Conservation (phyloP, 257 asterid genomes). For the Jacaranda mimosifolia region DNA sequence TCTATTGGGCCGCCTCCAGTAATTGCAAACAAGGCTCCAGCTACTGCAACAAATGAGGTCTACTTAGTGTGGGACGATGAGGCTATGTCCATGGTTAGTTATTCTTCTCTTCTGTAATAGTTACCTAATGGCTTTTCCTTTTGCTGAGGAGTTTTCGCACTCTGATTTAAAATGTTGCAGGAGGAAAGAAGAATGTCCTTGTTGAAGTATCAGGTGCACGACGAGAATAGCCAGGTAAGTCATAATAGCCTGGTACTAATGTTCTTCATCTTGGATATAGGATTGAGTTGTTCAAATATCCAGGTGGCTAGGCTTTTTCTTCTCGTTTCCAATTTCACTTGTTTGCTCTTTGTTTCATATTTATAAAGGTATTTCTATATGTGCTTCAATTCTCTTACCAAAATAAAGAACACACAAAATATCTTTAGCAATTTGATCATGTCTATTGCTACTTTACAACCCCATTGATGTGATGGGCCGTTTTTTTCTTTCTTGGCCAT, state of each 20-base stretch:
- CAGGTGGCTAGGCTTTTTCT: slow-evolving; percentile 62
- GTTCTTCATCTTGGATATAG: slow-evolving; percentile 47
- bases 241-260: slow-evolving; percentile 46
- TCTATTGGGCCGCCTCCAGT: slow-evolving; percentile 98
- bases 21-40: slow-evolving; percentile 94
- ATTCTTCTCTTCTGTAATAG: slow-evolving; percentile 23
- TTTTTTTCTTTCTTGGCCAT: slow-evolving; percentile 59
- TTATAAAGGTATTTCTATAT: slow-evolving; percentile 37
- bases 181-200: slow-evolving; percentile 99
- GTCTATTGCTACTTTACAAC: slow-evolving; percentile 45
- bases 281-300: slow-evolving; percentile 58
- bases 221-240: slow-evolving; percentile 99
- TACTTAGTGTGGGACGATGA: slow-evolving; percentile 99
- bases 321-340: slow-evolving; percentile 54
- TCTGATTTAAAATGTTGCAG: slow-evolving; percentile 47
- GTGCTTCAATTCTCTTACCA: slow-evolving; percentile 35
- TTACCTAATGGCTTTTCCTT: slow-evolving; percentile 7
- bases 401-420: slow-evolving; percentile 31
- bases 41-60: slow-evolving; percentile 86
- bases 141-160: slow-evolving; percentile 21
- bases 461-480: slow-evolving; percentile 66
- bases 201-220: slow-evolving; percentile 99
- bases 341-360: slow-evolving; percentile 50
- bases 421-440: slow-evolving; percentile 43
- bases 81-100: slow-evolving; percentile 97